Conservation (phyloP, 169 alveolate genomes). For the Theileria orientalis region DNA sequence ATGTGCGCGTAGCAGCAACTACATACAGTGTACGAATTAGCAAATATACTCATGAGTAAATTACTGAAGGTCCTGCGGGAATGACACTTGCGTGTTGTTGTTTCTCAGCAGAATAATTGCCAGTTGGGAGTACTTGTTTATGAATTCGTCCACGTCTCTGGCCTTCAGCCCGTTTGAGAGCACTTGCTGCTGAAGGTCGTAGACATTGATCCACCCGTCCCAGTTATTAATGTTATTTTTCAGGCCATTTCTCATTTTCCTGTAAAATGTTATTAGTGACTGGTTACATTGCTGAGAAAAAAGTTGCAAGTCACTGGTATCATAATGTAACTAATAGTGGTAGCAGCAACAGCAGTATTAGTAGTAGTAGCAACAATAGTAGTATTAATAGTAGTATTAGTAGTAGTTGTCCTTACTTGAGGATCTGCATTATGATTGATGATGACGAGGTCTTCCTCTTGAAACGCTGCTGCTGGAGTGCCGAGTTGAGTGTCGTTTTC, state of each 20-base stretch:
- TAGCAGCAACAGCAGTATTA: no score
- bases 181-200: slow-evolving; percentile 71
- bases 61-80: slow-evolving; percentile 51
- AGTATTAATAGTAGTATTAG: no score
- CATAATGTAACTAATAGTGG: no score
- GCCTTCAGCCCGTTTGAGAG: slow-evolving; percentile 69
- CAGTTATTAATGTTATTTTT: slow-evolving; percentile 65
- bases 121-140: slow-evolving; percentile 75
- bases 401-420: no score
- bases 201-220: slow-evolving; percentile 76
- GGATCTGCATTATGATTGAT: slow-evolving; percentile 76
- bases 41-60: neutral
- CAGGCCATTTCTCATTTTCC: slow-evolving; percentile 67
- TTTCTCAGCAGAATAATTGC: slow-evolving; percentile 71
- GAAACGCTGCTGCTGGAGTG: slow-evolving; percentile 65
- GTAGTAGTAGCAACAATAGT: no score
- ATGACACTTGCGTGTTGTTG: slow-evolving; percentile 60
- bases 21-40: no score
- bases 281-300: no score
- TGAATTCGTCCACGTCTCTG: slow-evolving; percentile 67
- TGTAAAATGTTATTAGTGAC: neutral
- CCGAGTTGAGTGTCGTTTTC: slow-evolving; percentile 82
- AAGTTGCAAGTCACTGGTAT: no score
- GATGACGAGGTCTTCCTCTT: slow-evolving; percentile 67
- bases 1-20: no score